A percentile compares a stretch with the other conserved stretches of the same genome.
These are phyloP conservation scores for Pancytospora philotis DNA, from an alignment of 371 early-diverging fungal genomes.

Conservation along the genomic window DNA sequence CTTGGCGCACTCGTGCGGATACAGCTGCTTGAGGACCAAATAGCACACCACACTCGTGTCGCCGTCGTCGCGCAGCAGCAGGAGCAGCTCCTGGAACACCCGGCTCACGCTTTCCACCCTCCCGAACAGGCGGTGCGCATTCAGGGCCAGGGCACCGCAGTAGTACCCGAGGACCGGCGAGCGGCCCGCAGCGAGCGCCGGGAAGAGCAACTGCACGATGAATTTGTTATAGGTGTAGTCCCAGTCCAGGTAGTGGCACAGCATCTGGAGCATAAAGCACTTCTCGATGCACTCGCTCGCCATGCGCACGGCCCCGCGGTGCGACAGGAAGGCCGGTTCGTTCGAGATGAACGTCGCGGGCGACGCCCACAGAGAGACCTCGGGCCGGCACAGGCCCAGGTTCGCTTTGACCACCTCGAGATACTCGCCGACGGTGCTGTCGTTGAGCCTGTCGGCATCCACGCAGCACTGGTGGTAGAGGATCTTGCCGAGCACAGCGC, in stretches of 20 bases:
- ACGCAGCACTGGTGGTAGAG: conserved; percentile 30
- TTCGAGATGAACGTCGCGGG: conserved; percentile 12
- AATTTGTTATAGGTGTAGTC: conserved; percentile 58
- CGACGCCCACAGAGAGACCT: conserved; percentile 11
- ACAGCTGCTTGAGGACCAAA: conserved; percentile 50
- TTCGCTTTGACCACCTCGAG: conserved; percentile 23
- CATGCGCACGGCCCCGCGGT: background rate
- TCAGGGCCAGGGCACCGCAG: conserved; percentile 34
- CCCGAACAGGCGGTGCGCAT: conserved; percentile 41
- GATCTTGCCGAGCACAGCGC: conserved; percentile 16
- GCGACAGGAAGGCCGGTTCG: conserved; percentile 6
- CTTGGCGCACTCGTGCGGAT: conserved; percentile 35
- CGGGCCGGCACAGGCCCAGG: conserved; percentile 5
- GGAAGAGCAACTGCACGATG: conserved; percentile 37
- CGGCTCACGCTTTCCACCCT: conserved; percentile 43
- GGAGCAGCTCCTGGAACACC: conserved; percentile 29
- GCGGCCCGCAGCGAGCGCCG: conserved; percentile 24
- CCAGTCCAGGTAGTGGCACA: conserved; percentile 58
- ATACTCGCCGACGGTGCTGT: background rate
- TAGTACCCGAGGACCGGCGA: conserved; percentile 35
- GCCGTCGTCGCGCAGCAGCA: conserved; percentile 3
- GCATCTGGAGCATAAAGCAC: conserved; percentile 33
- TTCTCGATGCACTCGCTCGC: background rate
- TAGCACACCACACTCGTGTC: conserved; percentile 36
- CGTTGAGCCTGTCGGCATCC: conserved; percentile 27